A percentile compares a stretch with the other conserved stretches of the same genome.
Conservation (phyloP, 257 asterid genomes). For the Datura wrightii region DNA sequence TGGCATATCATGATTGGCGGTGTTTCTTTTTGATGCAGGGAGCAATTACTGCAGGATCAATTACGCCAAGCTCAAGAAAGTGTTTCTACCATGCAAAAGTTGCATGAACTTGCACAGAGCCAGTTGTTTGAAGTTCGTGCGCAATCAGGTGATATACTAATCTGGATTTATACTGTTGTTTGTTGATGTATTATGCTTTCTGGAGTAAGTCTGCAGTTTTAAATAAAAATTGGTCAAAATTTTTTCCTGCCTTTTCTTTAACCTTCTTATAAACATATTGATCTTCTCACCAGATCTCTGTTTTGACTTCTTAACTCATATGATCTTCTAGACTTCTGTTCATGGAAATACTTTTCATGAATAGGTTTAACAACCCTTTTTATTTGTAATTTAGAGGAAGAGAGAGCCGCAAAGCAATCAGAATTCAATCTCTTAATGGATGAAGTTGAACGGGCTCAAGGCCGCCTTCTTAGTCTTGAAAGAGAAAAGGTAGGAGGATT, state of each 20-base stretch:
- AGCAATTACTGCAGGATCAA: slow-evolving; percentile 88
- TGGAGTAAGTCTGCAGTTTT: slow-evolving; percentile 1
- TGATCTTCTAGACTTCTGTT: slow-evolving; percentile 23
- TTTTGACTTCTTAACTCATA: slow-evolving; percentile 17
- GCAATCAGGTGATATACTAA: slow-evolving; percentile 78
- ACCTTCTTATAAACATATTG: slow-evolving; percentile 23
- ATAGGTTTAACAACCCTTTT: neutral
- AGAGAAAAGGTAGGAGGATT: slow-evolving; percentile 80
- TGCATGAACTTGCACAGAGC: slow-evolving; percentile 98
- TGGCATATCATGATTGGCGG: slow-evolving; percentile 30
- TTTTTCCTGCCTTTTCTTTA: neutral
- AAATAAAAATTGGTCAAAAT: neutral
- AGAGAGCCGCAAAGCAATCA: slow-evolving; percentile 87
- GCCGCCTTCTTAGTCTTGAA: slow-evolving; percentile 93
- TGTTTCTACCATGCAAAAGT: slow-evolving; percentile 93
- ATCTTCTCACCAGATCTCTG: neutral
- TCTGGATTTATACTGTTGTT: neutral
- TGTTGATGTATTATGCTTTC: neutral
- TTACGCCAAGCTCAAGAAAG: slow-evolving; percentile 94
- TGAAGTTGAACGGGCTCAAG: slow-evolving; percentile 97
- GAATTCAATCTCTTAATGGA: slow-evolving; percentile 95
- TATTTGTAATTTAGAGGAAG: slow-evolving; percentile 65
- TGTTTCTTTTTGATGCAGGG: slow-evolving; percentile 63
- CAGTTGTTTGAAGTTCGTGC: slow-evolving; percentile 97
- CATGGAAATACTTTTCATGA: neutral